Conservation (phyloP, 768 basidiomycete genomes). For the Hydnomerulius pinastri region DNA sequence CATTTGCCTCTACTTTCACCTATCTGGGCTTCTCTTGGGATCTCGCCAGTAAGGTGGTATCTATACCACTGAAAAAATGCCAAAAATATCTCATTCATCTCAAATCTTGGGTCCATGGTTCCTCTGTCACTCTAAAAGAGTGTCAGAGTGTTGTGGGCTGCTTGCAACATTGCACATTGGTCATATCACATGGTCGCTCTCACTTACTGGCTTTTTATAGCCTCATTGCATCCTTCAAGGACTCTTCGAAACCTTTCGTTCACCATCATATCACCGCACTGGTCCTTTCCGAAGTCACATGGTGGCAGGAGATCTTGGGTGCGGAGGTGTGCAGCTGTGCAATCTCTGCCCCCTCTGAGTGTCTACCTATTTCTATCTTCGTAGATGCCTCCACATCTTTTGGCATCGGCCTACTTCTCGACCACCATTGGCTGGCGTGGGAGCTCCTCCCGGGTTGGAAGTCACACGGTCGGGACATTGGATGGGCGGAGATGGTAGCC, state of each 20-base stretch:
- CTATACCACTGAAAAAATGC: slow-evolving; percentile 33
- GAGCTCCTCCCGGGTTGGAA: slow-evolving; percentile 34
- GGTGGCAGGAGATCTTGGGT: not conserved
- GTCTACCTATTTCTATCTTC: slow-evolving; percentile 19
- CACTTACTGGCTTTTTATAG: slow-evolving; percentile 30
- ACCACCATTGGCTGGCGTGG: slow-evolving; percentile 43
- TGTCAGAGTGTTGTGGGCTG: slow-evolving; percentile 35
- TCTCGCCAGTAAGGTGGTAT: slow-evolving; percentile 26
- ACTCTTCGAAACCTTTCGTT: not conserved
- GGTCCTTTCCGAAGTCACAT: not conserved
- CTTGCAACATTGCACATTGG: slow-evolving; percentile 37
- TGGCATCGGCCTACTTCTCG: slow-evolving; percentile 43
- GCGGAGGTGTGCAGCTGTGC: not conserved
- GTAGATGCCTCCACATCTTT: slow-evolving; percentile 43
- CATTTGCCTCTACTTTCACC: slow-evolving; percentile 23
- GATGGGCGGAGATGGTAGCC: slow-evolving; percentile 49
- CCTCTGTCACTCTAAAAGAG: slow-evolving; percentile 16
- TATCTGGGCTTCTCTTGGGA: slow-evolving; percentile 45
- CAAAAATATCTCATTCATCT: slow-evolving; percentile 30
- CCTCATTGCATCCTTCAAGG: slow-evolving; percentile 28
- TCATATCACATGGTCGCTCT: slow-evolving; percentile 32
- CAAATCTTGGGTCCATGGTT: slow-evolving; percentile 6
- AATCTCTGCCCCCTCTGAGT: slow-evolving; percentile 1
- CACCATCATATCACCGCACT: not conserved
- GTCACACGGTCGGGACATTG: slow-evolving; percentile 32